Evolutionary conservation across 805 yeast genomes (phyloP).

Genomic region (Saccharomycopsis fibuligera): DNA sequence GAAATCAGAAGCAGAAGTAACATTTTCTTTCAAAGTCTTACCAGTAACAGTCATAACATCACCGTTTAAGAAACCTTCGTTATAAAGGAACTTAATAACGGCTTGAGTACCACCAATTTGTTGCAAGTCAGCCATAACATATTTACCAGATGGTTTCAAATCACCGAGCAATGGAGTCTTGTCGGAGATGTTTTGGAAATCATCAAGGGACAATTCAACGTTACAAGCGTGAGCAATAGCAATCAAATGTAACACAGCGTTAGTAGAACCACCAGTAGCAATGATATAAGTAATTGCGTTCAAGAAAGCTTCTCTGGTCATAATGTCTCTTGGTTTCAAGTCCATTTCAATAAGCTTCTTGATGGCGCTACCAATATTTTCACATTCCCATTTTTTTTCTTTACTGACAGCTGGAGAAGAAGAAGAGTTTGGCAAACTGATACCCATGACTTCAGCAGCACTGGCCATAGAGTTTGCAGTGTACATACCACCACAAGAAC

Average conservation of each 20-base stretch:
- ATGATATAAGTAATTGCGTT: conserved; percentile 92
- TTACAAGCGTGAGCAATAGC: conserved; percentile 92
- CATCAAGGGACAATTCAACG: conserved; percentile 83
- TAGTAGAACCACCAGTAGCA: conserved; percentile 98
- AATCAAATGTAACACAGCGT: conserved; percentile 89
- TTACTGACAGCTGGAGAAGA: conserved; percentile 81
- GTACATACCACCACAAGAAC: conserved; percentile 99
- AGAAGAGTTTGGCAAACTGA: conserved; percentile 90
- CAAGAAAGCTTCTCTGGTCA: conserved; percentile 88
- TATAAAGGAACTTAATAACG: conserved; percentile 80
- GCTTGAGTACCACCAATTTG: conserved; percentile 94
- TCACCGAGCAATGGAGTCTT: conserved; percentile 91
- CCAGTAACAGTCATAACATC: conserved; percentile 83
- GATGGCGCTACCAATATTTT: conserved; percentile 74
- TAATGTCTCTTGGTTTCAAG: conserved; percentile 82
- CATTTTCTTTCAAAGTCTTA: conserved; percentile 81
- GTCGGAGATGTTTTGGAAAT: conserved; percentile 92
- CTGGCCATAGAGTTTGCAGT: conserved; percentile 99
- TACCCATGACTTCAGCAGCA: conserved; percentile 94
- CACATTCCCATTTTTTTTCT: conserved; percentile 78
- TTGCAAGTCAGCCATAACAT: conserved; percentile 94
- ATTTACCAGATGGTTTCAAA: conserved; percentile 95
- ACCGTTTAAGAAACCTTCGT: conserved; percentile 84
- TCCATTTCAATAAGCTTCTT: conserved; percentile 68
- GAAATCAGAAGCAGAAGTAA: conserved; percentile 49